These are phyloP conservation scores for Phytophthora constricta DNA, from an alignment of 352 stramenopile genomes.

Conservation along the genomic window DNA sequence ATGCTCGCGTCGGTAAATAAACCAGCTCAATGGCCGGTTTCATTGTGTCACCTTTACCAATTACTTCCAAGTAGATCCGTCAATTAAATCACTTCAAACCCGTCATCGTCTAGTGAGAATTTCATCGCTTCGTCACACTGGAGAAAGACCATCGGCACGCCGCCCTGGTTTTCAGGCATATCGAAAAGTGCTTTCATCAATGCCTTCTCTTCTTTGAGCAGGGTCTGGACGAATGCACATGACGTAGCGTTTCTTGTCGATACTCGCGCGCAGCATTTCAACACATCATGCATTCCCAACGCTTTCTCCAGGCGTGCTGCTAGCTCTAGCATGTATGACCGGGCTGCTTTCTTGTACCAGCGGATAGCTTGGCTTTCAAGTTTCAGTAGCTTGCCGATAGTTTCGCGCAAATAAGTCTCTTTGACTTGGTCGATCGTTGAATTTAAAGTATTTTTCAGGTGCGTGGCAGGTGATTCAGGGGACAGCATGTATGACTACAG, in stretches of 20 bases:
- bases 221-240: constrained; percentile 55
- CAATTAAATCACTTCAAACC: constrained; percentile 77
- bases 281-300: constrained; percentile 48
- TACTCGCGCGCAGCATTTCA: constrained; percentile 53
- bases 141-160: constrained; percentile 72
- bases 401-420: constrained; percentile 52
- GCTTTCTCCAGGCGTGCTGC: constrained; percentile 53
- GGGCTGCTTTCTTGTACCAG: constrained; percentile 74
- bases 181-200: constrained; percentile 68
- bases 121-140: constrained; percentile 73
- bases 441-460: constrained; percentile 56
- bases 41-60: neutral
- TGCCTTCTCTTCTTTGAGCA: constrained; percentile 56
- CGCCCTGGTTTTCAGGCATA: constrained; percentile 78
- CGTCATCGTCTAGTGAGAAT: constrained; percentile 82
- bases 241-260: constrained; percentile 12
- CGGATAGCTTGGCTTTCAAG: constrained; percentile 71
- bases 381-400: constrained; percentile 68
- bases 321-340: constrained; percentile 76
- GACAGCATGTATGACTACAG: constrained; percentile 66
- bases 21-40: neutral
- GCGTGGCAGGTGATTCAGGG: constrained; percentile 38
- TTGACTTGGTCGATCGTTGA: constrained; percentile 55
- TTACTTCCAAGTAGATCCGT: neutral
- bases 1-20: constrained; percentile 16